These are phyloP conservation scores for Blyttiomyces sp. DNA, from an alignment of 371 early-diverging fungal genomes.

Conservation along the genomic window DNA sequence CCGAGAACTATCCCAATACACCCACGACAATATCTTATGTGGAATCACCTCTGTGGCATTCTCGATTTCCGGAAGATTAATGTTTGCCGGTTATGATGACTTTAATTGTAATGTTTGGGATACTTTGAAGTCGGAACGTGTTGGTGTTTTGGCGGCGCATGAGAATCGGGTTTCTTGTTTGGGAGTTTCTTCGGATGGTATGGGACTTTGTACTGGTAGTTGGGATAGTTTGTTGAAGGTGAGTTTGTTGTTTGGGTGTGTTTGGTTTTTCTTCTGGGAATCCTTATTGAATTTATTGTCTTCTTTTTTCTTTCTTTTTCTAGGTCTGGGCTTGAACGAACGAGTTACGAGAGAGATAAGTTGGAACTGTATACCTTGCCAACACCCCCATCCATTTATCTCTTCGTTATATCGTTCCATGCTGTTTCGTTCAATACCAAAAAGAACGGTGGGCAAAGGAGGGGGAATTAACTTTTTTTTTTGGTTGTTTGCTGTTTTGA, in stretches of 20 bases:
- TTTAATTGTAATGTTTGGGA: constrained; percentile 98
- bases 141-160: constrained; percentile 91
- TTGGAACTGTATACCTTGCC: too few relatives aligned
- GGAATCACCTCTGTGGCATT: constrained; percentile 96
- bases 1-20: constrained; percentile 91
- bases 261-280: constrained; percentile 13
- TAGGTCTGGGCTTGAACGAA: constrained; percentile 43
- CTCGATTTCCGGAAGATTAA: constrained; percentile 87
- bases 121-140: constrained; percentile 89
- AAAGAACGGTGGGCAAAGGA: neutral
- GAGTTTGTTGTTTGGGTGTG: neutral
- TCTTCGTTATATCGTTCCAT: too few relatives aligned
- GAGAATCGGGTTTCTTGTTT: constrained; percentile 96
- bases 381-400: too few relatives aligned
- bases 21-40: constrained; percentile 90
- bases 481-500: neutral
- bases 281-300: constrained; percentile 8
- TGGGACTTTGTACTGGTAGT: constrained; percentile 96
- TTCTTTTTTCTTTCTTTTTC: constrained; percentile 6
- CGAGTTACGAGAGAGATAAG: neutral
- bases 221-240: constrained; percentile 95
- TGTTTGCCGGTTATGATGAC: constrained; percentile 98
- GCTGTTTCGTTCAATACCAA: too few relatives aligned
- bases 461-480: too few relatives aligned
- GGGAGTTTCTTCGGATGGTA: constrained; percentile 92